Evolutionary conservation across 345 rosid genomes (phyloP), one percentile per base, ranked within the genome.

Genomic region (Citrus reticulata): DNA sequence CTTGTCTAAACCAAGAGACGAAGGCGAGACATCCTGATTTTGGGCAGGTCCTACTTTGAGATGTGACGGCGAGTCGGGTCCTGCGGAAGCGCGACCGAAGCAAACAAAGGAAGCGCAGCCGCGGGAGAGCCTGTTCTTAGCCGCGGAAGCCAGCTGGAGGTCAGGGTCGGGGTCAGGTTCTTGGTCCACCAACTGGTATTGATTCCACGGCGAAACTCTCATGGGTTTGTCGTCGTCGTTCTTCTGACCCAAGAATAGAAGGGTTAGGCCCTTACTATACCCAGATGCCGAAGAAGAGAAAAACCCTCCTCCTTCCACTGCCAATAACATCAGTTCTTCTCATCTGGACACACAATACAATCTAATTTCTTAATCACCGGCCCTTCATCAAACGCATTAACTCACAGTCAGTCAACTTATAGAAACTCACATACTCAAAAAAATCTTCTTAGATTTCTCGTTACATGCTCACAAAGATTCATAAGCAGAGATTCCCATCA

Each of bases 251-350:
- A 95, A 84, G 77, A 96, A 85, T 76, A 96, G 97, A 85, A 96
- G 97, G 88, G 97, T 81, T 81, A 96, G 75, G 37, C 97, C 97
- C 81, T 90, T 93, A 72, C 94, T 94, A 91, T 90, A 91, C 87
- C 99, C 97, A 76, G 95, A 92, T 72, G 98, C 96, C 69, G 99
- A 94, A 85, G 98, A 87, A 88, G 97, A 94, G 93, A 96, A 96
- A 85, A 96, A 94, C 63, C 97, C 93, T 81, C 99, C 97, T 90
- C 98, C 98, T 94, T 94, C 97, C 79, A 90, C 95, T 85, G 95
- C 93, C 78, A 94, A 87, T 91, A 96, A 91, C 99, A 96, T 96
- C 89, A 85, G 93, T 89, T 85, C 89, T 88, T 85, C 84, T 90
- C 98, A 96, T 91, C 90, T 85, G 91, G 77, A 76, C 82, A 83